Evolutionary conservation across 2,329 filamentous ascomycete genomes (phyloP), one percentile per base, ranked within the genome.

Genomic region (Arthrobotrys musiformis): DNA sequence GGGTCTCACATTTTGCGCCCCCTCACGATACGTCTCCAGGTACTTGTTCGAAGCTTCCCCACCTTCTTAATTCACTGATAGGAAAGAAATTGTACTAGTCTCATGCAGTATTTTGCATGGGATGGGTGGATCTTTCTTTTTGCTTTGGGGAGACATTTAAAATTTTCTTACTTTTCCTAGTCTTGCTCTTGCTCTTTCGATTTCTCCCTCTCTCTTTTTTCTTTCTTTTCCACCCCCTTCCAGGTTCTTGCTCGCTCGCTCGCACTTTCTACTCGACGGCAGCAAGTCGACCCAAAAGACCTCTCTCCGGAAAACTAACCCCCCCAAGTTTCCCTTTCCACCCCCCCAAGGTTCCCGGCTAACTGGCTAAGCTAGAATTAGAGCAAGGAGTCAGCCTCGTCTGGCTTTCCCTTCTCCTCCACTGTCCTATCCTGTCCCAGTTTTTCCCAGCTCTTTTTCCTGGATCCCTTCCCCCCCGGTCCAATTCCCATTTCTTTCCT

Each of bases 51-150:
- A 66, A n/a, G n/a, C 58, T 79, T 74, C 69, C 76, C 76, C 66
- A 75, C 76, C 76, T 79, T 74, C 76, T 77, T 61, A 70, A 67
- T 77, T 77, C 42, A 70, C 73, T 60, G 73, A 77, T 77, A 77
- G 73, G 66, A 70, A n/a, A 77, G 73, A 70, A 42, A 77, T 60
- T 48, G 73, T 70, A 66, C 73, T 77, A 77, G 73, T 77, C 66
- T 70, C 73, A 77, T 77, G 73, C 73, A 77, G 60, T 50, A 17
- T 48, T 66, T 77, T 70, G 73, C 73, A 77, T 77, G 73, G n/a
- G 73, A 77, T 77, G 73, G 54, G 73, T 77, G 73, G 73, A 77
- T 77, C 73, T 70, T 44, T 63, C 54, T 64, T 54, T n/a, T n/a
- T n/a, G n/a, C n/a, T n/a, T n/a, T n/a, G n/a, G n/a, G 70, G 63